Evolutionary conservation across 2,329 filamentous ascomycete species (phyloP), one percentile per base, ranked within the genome.

Genomic region (Cyanodermella asteris): DNA sequence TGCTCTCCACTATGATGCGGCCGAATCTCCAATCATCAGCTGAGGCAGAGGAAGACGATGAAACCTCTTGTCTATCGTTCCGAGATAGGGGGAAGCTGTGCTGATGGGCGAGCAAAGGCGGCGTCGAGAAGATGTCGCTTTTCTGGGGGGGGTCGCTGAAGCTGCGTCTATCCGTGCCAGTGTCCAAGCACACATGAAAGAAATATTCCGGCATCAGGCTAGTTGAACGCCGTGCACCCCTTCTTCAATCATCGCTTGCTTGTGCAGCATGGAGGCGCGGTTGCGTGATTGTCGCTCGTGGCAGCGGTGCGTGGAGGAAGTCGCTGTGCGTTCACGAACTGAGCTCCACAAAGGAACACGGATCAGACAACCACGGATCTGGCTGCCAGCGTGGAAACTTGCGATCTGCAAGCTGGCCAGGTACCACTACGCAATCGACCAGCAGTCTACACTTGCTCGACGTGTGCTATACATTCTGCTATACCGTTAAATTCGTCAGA

Each of bases 1-100:
- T 69, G 40, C 76, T 77, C 45, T 84, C 70, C 20, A 93, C 66
- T 27, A 61, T 64, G 26, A 94, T 61, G n/a, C 56, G 58, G 22
- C 73, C 76, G 44, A 90, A 80, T 26, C 87, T 62, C 72, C 77
- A 84, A 46, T 94, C 84, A 27, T 49, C 53, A 4, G 50, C 48
- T 3, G 21, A 13, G 4, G 11, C 18, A 13, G 24, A 16, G 13
- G 16, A 27, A 6, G 7, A 5, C 20, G 12, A 5, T 15, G 20
- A 18, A 19, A 15, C 12, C 16, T 13, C 8, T n/a, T 11, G 4
- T 16, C 12, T 6, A n/a, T 6, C 13, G n/a, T 13, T 3, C 6
- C n/a, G 9, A 9, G 19, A 18, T 17, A 20, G 12, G 16, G 13
- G 18, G 20, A n/a, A n/a, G n/a, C n/a, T n/a, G n/a, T n/a, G n/a